Evolutionary conservation across 192 early-diverging fungal species (phyloP), one percentile per base, ranked within the genome.

Genomic region (Gonapodya sp.): DNA sequence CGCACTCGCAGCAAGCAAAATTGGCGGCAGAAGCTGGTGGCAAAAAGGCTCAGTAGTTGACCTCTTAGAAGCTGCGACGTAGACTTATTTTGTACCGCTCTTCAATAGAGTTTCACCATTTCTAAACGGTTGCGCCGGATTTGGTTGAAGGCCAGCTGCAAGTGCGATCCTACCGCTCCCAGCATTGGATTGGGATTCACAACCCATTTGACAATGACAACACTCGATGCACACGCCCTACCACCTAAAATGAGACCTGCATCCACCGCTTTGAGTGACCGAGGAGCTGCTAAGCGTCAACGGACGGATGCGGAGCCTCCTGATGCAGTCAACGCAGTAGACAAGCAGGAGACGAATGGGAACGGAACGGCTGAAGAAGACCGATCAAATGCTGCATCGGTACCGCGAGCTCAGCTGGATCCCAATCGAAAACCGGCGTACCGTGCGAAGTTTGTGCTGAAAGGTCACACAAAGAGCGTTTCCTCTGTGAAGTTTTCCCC

Each of bases 401-500:
- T 24, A 64, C 46, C 46, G 8, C 46, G 46, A 24, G 46, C 24
- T 8, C 46, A 64, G 46, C 46, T 64, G 46, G 46, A 64, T 64
- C 46, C 46, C 46, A 64, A 64, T 24, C 8, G 46, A 24, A 64
- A 64, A 64, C 46, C 46, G 46, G 46, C 46, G 8, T 97, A 98
- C 81, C 87, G 93, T 79, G 86, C 96, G 1, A 94, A 92, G 77
- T 95, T 93, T 84, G 94, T 93, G 33, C 90, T 98, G 35, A 92
- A 93, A 0, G 98, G 98, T 0, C 98, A 99, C 86, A 94, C 94
- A 73, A 97, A 95, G 88, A 93, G 95, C 1, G 92, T 98, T 0
- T 97, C 96, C 0, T 92, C 94, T 77, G 96, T 98, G 18, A 98
- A 98, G 86, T 98, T 97, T 84, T 98, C 97, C 31, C 98, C 98